Percentiles rank a stretch among this genome's conserved stretches.
These are phyloP conservation scores for Bassia scoparia DNA, from an alignment of 148 eudicot species.

Conservation along the genomic window DNA sequence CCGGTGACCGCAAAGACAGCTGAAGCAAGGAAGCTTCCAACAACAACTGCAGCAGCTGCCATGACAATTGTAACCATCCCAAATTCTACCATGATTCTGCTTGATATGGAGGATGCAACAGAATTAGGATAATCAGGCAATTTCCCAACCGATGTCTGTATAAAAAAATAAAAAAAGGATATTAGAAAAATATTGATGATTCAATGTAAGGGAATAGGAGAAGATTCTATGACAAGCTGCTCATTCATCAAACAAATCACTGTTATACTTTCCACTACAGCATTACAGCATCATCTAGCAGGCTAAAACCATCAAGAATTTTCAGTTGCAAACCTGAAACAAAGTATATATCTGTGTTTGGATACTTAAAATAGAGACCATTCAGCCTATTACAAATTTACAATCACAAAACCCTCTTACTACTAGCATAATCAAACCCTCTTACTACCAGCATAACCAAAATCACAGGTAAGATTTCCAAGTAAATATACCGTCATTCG, in stretches of 20 bases:
- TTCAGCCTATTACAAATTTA: no score
- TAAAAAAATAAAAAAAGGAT: constrained; percentile 19
- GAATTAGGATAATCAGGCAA: constrained; percentile 71
- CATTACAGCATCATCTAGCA: not conserved
- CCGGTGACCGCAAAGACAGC: constrained; percentile 72
- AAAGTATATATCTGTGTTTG: not conserved
- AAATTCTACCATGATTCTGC: constrained; percentile 81
- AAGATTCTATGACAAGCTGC: not conserved
- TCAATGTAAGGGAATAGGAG: no score
- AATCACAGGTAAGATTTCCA: not conserved
- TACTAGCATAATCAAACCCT: not conserved
- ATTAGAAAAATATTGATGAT: not conserved
- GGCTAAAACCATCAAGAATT: not conserved
- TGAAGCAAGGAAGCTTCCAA: constrained; percentile 77
- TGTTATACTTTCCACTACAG: not conserved
- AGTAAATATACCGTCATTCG: constrained; percentile 46
- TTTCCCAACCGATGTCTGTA: constrained; percentile 74
- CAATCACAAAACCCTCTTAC: no score
- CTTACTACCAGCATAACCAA: not conserved
- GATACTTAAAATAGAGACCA: no score
- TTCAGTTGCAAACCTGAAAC: not conserved
- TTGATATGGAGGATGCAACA: constrained; percentile 83
- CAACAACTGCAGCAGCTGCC: constrained; percentile 71
- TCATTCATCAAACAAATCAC: constrained; percentile 8
- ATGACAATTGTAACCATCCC: constrained; percentile 65